Conservation (phyloP, 208 protist genomes). For the Acanthamoeba castellanii region DNA sequence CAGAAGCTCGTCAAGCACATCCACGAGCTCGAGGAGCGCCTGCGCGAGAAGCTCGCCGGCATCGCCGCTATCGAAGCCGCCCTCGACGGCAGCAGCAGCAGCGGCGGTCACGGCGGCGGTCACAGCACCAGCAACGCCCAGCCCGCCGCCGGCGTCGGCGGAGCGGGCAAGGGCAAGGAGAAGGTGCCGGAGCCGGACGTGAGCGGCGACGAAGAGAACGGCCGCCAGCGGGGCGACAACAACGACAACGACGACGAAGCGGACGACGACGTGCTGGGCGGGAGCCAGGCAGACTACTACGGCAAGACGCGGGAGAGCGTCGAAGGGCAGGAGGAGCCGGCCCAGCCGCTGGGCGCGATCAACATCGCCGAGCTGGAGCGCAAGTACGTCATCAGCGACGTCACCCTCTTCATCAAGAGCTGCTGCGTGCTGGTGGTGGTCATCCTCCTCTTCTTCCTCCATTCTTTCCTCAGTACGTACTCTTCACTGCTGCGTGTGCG, state of each 20-base stretch:
- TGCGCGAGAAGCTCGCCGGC: not conserved
- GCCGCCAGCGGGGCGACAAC: not conserved
- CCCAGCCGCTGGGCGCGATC: not conserved
- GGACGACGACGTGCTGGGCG: too few relatives aligned
- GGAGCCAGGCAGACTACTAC: not conserved
- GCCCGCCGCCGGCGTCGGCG: not conserved
- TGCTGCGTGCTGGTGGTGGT: constrained; percentile 75
- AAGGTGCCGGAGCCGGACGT: not conserved
- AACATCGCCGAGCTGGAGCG: not conserved
- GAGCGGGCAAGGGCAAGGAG: not conserved
- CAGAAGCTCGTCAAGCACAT: constrained; percentile 7
- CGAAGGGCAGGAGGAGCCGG: not conserved
- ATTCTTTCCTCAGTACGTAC: constrained; percentile 19
- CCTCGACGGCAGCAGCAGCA: not conserved
- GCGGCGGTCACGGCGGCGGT: not conserved
- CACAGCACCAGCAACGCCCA: not conserved
- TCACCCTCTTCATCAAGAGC: constrained; percentile 77
- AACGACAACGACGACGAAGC: not conserved
- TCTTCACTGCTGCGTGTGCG: too few relatives aligned
- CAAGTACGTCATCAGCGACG: constrained; percentile 78
- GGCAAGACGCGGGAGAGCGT: not conserved
- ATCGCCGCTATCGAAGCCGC: not conserved
- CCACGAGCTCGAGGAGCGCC: not conserved
- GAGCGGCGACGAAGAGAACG: not conserved
- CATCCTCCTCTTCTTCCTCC: constrained; percentile 84